Conservation (phyloP, 1,284 basidiomycete genomes). For the Stygiomarasmius scandens region DNA sequence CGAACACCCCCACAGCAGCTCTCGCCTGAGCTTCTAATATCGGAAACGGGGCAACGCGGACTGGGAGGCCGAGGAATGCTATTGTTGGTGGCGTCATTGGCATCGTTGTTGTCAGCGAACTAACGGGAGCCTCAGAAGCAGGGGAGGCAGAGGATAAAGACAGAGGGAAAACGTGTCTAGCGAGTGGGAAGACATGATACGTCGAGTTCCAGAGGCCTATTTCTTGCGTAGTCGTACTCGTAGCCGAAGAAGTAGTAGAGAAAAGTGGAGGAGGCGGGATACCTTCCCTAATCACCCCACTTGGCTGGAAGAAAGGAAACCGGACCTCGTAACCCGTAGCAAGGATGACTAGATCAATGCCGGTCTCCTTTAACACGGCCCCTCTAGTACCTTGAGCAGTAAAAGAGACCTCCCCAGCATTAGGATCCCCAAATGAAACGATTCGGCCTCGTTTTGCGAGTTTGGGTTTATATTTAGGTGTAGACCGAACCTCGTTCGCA, state of each 20-base stretch:
- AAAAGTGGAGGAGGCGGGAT: slow-evolving; percentile 47
- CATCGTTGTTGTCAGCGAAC: slow-evolving; percentile 26
- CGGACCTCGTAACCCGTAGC: slow-evolving; percentile 74
- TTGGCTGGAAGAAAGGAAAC: slow-evolving; percentile 59
- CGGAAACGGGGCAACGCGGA: slow-evolving; percentile 63
- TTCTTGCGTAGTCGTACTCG: slow-evolving; percentile 36
- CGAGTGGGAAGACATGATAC: slow-evolving; percentile 58
- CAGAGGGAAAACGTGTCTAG: slow-evolving; percentile 65
- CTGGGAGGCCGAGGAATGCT: slow-evolving; percentile 66
- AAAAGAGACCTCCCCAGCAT: too few relatives aligned
- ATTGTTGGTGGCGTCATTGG: slow-evolving; percentile 52
- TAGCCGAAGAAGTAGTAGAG: neutral
- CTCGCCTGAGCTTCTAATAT: slow-evolving; percentile 69
- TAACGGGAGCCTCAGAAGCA: slow-evolving; percentile 39
- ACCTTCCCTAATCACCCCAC: slow-evolving; percentile 32
- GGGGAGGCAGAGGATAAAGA: slow-evolving; percentile 49
- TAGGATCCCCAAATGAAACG: slow-evolving; percentile 41
- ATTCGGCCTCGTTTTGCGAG: slow-evolving; percentile 49
- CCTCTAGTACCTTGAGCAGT: slow-evolving; percentile 58
- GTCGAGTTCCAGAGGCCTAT: slow-evolving; percentile 63
- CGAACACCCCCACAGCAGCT: slow-evolving; percentile 56
- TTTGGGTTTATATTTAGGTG: slow-evolving; percentile 34
- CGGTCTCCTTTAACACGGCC: slow-evolving; percentile 51
- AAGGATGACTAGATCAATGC: slow-evolving; percentile 64
- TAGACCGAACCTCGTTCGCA: neutral